Percentiles rank a stretch among this genome's conserved stretches.
Conservation (phyloP, 1,284 basidiomycete genomes). For the Mycena citricolor region DNA sequence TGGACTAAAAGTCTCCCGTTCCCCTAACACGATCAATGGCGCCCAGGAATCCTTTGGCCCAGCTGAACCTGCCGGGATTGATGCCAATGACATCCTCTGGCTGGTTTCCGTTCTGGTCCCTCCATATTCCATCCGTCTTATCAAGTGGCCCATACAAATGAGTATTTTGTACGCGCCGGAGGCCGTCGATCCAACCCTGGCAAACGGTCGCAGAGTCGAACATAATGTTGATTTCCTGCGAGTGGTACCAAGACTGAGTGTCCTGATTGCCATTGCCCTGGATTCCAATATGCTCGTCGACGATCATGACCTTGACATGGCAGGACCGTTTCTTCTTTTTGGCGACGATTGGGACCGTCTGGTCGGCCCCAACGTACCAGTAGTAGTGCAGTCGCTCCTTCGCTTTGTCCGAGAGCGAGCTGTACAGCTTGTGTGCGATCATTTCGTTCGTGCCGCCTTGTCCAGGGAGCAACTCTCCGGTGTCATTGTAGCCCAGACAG, state of each 20-base stretch:
- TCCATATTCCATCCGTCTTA: conserved; percentile 63
- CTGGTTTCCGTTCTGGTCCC: conserved; percentile 52
- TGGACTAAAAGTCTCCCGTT: conserved; percentile 19
- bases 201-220: conserved; percentile 64
- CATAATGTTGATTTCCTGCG: conserved; percentile 77
- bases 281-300: conserved; percentile 72
- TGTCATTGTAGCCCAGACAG: conserved; percentile 71
- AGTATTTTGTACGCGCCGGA: conserved; percentile 72
- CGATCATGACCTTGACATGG: conserved; percentile 74
- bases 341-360: conserved; percentile 71
- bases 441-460: conserved; percentile 83
- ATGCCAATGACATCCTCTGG: conserved; percentile 31
- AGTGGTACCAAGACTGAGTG: conserved; percentile 80
- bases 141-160: conserved; percentile 62
- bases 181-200: conserved; percentile 61
- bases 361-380: conserved; percentile 71
- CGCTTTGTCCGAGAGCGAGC: conserved; percentile 48
- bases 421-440: conserved; percentile 68
- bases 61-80: conserved; percentile 30
- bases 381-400: conserved; percentile 62
- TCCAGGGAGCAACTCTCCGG: conserved; percentile 70
- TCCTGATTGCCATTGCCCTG: conserved; percentile 69
- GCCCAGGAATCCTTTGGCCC: conserved; percentile 33
- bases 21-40: conserved; percentile 30
- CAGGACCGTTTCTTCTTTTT: conserved; percentile 76